phyloP scores from a whole-genome alignment of 2,329 filamentous ascomycete genomes.

The Sarocladium strictum region DNA sequence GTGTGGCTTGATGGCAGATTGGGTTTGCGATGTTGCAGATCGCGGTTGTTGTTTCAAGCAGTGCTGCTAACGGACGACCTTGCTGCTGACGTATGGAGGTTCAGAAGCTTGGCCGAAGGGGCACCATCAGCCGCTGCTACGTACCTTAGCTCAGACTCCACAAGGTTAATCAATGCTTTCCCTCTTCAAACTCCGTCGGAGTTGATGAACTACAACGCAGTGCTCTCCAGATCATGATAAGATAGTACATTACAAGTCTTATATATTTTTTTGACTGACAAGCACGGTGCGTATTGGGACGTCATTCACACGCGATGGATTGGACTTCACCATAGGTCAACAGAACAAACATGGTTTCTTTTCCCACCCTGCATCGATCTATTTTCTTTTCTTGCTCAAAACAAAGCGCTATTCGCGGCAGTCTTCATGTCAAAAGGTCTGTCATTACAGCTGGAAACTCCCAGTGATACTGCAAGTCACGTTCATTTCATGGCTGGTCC shows the following conservation, averaged over 20 bases:
- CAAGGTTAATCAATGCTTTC: too few species aligned
- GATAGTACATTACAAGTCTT: too few species aligned
- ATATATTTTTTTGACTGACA: too few species aligned
- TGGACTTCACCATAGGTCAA: not conserved
- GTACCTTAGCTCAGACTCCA: slow-evolving; percentile 3
- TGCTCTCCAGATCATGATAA: too few species aligned
- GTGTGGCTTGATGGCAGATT: too few species aligned
- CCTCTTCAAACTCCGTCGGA: too few species aligned
- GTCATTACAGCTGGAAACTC: not conserved
- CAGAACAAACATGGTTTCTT: not conserved
- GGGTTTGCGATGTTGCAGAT: too few species aligned
- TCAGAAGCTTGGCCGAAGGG: not conserved
- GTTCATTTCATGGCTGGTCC: not conserved
- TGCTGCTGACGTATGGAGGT: slow-evolving; percentile 5
- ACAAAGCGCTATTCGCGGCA: not conserved
- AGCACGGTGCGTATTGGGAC: too few species aligned
- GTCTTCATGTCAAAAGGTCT: not conserved
- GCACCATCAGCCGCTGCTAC: not conserved
- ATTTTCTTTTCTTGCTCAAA: not conserved
- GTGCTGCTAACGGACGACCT: not conserved
- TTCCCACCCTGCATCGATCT: slow-evolving; percentile 2
- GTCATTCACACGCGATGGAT: too few species aligned
- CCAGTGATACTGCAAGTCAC: not conserved
- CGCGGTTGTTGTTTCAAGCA: too few species aligned
- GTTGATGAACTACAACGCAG: too few species aligned